Percentiles rank a stretch among this genome's conserved stretches.
Evolutionary conservation across 345 rosid genomes (phyloP).

Genomic region (Geranium rotundifolium): DNA sequence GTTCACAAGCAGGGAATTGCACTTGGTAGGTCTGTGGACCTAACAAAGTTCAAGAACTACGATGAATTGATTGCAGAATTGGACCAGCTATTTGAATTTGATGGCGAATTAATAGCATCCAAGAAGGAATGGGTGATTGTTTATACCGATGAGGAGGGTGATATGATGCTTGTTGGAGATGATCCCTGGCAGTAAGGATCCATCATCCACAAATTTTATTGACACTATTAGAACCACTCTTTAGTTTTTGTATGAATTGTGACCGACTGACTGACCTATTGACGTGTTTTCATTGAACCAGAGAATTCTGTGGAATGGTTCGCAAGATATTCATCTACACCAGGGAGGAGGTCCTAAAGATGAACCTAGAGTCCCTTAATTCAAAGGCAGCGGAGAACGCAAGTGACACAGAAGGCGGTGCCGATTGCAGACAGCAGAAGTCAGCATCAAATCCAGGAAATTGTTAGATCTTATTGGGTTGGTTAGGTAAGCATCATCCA

Average conservation of each 20-base stretch:
- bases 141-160: constrained; percentile 44
- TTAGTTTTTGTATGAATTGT: not conserved
- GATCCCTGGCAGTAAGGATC: constrained; percentile 51
- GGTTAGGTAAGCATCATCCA: not conserved
- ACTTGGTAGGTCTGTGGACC: constrained; percentile 47
- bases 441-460: not conserved
- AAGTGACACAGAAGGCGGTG: constrained; percentile 1
- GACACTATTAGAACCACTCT: not conserved
- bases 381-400: constrained; percentile 13
- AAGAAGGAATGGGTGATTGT: constrained; percentile 39
- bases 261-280: not conserved
- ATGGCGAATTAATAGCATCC: constrained; percentile 32
- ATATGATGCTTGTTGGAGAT: constrained; percentile 55
- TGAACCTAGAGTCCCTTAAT: constrained; percentile 24
- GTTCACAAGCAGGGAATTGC: constrained; percentile 49
- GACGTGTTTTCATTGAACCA: constrained; percentile 6
- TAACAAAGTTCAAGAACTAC: constrained; percentile 33
- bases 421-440: not conserved
- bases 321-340: constrained; percentile 37
- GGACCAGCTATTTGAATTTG: constrained; percentile 41
- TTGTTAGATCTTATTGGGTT: not conserved
- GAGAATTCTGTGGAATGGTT: constrained; percentile 53
- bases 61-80: constrained; percentile 35
- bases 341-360: constrained; percentile 39
- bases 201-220: not conserved